Conservation (phyloP, 1,284 basidiomycete genomes). For the Hypsizygus ulmarius region DNA sequence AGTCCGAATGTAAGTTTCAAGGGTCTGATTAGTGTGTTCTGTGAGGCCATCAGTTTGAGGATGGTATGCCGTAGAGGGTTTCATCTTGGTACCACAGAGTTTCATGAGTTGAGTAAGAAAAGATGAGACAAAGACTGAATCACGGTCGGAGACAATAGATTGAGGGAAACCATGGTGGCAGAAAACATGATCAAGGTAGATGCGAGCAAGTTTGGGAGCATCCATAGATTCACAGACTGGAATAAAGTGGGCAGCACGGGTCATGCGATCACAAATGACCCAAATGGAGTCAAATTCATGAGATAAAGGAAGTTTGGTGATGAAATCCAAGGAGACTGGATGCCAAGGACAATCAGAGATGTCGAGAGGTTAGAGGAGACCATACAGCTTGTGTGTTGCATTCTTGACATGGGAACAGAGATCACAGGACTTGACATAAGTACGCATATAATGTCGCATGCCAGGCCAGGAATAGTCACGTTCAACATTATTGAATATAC, state of each 20-base stretch:
- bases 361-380: conserved; percentile 34
- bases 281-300: conserved; percentile 35
- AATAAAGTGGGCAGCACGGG: conserved; percentile 37
- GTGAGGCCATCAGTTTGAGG: conserved; percentile 37
- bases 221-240: conserved; percentile 27
- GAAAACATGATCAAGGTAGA: conserved; percentile 32
- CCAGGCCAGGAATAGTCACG: conserved; percentile 33
- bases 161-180: conserved; percentile 31
- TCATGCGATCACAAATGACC: conserved; percentile 37
- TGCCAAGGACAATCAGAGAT: conserved; percentile 36
- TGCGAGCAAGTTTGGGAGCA: conserved; percentile 26
- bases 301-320: conserved; percentile 36
- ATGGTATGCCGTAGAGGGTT: conserved; percentile 30
- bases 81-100: conserved; percentile 22
- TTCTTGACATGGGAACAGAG: conserved; percentile 31
- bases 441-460: conserved; percentile 22
- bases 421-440: conserved; percentile 33
- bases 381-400: conserved; percentile 30
- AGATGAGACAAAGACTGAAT: conserved; percentile 30
- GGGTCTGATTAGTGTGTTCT: conserved; percentile 41
- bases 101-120: conserved; percentile 28
- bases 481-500: conserved; percentile 21
- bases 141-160: conserved; percentile 31
- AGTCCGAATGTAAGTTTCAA: conserved; percentile 39
- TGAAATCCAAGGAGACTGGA: conserved; percentile 42